Conservation (phyloP, 2,329 filamentous ascomycete species). For the Monilinia polystroma region DNA sequence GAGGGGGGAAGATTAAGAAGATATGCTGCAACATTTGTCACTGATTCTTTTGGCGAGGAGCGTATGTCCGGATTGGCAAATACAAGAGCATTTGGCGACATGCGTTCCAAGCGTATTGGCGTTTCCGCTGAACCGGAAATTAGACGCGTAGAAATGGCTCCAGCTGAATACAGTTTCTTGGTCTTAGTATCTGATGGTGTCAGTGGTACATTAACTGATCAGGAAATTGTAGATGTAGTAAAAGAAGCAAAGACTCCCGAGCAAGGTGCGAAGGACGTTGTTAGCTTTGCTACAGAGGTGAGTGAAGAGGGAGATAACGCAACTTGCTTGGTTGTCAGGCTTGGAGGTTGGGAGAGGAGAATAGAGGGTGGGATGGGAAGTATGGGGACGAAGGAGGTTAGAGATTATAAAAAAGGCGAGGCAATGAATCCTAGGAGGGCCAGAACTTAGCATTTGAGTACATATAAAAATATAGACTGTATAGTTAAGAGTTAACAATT, state of each 20-base stretch:
- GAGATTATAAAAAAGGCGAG: constrained; percentile 78
- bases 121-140: constrained; percentile 94
- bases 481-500: background rate
- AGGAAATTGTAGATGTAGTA: constrained; percentile 93
- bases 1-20: constrained; percentile 82
- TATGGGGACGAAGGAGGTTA: constrained; percentile 85
- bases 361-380: constrained; percentile 85
- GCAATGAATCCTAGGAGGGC: constrained; percentile 77
- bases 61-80: constrained; percentile 92
- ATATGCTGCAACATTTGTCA: constrained; percentile 83
- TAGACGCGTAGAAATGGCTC: constrained; percentile 70
- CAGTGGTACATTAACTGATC: constrained; percentile 79
- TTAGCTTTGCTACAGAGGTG: constrained; percentile 86
- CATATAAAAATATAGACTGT: constrained; percentile 5
- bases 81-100: constrained; percentile 90
- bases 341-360: constrained; percentile 69
- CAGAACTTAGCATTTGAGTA: constrained; percentile 30
- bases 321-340: constrained; percentile 64
- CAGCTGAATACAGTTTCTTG: constrained; percentile 85
- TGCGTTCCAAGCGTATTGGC: constrained; percentile 85
- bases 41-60: constrained; percentile 96
- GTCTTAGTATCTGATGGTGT: constrained; percentile 89
- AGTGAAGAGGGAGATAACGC: constrained; percentile 60
- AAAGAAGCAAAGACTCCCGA: constrained; percentile 93
- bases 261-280: constrained; percentile 74